These are phyloP conservation scores for Nemophila menziesii DNA, from an alignment of 257 asterid genomes.

Conservation along the genomic window DNA sequence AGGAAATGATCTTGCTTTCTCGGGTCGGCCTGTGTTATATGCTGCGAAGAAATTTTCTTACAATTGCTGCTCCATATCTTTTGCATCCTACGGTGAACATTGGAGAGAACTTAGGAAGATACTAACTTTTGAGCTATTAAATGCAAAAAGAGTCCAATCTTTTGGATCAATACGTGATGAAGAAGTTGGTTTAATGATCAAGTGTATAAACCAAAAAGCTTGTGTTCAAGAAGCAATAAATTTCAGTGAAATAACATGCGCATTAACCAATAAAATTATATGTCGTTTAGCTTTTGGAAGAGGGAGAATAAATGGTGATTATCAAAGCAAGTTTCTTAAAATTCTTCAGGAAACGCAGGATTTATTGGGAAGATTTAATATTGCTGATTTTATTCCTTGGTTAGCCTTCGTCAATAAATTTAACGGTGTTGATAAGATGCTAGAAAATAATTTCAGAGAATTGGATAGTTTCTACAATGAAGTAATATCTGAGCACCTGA, in stretches of 20 bases:
- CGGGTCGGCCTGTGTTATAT: neutral
- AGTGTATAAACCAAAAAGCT: neutral
- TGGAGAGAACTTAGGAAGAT: constrained; percentile 9
- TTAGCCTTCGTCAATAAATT: constrained; percentile 29
- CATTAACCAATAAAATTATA: constrained; percentile 22
- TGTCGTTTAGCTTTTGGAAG: constrained; percentile 37
- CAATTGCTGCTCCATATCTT: neutral
- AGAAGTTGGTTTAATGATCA: neutral
- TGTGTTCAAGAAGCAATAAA: constrained; percentile 5
- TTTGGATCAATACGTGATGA: neutral
- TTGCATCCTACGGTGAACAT: constrained; percentile 1
- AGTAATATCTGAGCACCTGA: constrained; percentile 24
- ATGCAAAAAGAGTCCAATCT: constrained; percentile 1
- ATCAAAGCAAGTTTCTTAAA: constrained; percentile 9
- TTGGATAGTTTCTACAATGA: constrained; percentile 21
- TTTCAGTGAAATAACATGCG: constrained; percentile 16
- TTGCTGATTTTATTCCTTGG: constrained; percentile 30
- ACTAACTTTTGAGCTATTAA: constrained; percentile 2
- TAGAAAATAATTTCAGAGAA: constrained; percentile 8
- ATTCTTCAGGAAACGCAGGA: constrained; percentile 16
- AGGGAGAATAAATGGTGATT: constrained; percentile 2
- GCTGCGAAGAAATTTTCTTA: neutral
- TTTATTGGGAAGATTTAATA: constrained; percentile 10
- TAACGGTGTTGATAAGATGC: constrained; percentile 23
- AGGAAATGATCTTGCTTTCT: neutral